These are phyloP conservation scores for Cronartium quercuum DNA, from an alignment of 1,284 basidiomycete species.

Conservation along the genomic window DNA sequence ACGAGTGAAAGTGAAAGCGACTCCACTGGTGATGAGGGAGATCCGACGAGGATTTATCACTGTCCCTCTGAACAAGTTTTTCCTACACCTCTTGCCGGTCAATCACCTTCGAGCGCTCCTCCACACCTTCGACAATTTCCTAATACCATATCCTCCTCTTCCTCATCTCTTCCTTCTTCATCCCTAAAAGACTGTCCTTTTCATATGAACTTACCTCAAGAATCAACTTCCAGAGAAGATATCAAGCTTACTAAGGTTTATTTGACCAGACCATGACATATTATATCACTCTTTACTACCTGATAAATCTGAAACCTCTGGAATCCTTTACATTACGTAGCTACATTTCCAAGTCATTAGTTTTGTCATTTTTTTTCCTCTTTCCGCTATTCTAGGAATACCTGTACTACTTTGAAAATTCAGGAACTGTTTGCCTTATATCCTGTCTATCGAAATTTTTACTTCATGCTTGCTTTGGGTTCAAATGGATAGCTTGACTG, in stretches of 20 bases:
- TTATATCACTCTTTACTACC: no score
- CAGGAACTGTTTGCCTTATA: no score
- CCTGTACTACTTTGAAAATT: no score
- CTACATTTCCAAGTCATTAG: no score
- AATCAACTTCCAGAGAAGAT: neutral
- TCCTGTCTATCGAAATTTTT: no score
- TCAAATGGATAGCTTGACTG: no score
- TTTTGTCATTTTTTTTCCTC: no score
- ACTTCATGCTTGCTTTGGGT: no score
- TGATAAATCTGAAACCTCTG: no score
- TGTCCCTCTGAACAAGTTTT: neutral
- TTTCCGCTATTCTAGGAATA: no score
- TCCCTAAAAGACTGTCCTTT: neutral
- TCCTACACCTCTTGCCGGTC: neutral
- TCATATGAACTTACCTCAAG: neutral
- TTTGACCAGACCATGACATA: neutral
- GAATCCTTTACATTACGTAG: no score
- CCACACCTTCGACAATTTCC: neutral
- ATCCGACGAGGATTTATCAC: neutral
- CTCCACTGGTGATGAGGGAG: neutral
- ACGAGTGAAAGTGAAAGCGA: constrained; percentile 7
- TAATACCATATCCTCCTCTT: neutral
- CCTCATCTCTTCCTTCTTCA: neutral
- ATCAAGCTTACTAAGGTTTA: neutral
- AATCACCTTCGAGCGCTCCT: neutral